Evolutionary conservation across 768 basidiomycete genomes (phyloP), one percentile per base, ranked within the genome.

Genomic region (Mycena albidolilacea): DNA sequence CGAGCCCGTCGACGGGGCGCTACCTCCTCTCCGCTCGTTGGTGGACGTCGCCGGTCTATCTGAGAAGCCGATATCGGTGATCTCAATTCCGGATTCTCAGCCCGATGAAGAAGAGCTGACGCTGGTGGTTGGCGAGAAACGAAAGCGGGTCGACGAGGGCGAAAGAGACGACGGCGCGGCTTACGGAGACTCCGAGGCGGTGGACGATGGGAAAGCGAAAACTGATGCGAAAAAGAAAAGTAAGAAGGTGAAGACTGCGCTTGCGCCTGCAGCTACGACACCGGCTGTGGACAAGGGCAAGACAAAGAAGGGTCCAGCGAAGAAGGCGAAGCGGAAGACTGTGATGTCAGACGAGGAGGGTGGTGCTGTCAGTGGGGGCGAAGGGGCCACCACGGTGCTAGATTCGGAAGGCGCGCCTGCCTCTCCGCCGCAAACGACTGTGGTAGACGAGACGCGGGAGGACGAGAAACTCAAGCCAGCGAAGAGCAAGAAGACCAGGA

Each of bases 331-430:
- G 30, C 72, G 67, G 50, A 67, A 39, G 58, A 52, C 54, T 39
- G 64, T 67, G 19, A 69, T 80, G 35, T 82, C 83, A 39, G 84
- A 85, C 21, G 80, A 83, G 23, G 83, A 84, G 17, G 80, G 80
- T 3, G 30, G 30, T 30, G 30, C 30, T 30, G 30, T 30, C 30
- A 30, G 30, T 30, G 30, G 30, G 3, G 30, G 30, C 30, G 62
- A 38, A 0, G 63, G 10, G 62, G 35, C 50, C 48, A 30, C 67
- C 19, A 66, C 21, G 23, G 63, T 52, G 44, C 12, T 54, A 43
- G 65, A 62, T 54, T 50, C 46, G 23, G 30, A 43, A 19, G 30
- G 30, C 30, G 30, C 30, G 30, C 30, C 38, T 1, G 52, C n/a
- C 21, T 54, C 39, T 43, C 54, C 8, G 11, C 37, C 21, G 5